A percentile compares a stretch with the other conserved stretches of the same genome.
Conservation (phyloP, 176 grass and related monocot species). For the Ensete glaucum region DNA sequence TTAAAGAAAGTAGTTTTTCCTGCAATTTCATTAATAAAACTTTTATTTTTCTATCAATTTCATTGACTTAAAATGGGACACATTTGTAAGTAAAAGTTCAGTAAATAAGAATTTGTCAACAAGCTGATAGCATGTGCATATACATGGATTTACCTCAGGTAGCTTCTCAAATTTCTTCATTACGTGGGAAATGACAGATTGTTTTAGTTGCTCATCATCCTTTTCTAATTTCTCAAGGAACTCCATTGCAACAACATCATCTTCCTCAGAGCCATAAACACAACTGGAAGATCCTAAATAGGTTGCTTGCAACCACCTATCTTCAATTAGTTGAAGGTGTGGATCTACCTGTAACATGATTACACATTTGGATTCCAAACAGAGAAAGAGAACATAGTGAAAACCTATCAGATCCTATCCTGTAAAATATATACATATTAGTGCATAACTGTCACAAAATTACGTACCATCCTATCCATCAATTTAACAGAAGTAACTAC, state of each 20-base stretch:
- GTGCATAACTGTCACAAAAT: conserved; percentile 7
- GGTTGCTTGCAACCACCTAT: conserved; percentile 34
- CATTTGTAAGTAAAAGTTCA: not conserved
- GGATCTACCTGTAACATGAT: conserved; percentile 59
- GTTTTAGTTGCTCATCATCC: conserved; percentile 58
- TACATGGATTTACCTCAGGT: conserved; percentile 49
- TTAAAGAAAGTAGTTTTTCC: conserved; percentile 47
- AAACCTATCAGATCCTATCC: not conserved
- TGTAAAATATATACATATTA: not conserved
- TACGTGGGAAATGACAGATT: conserved; percentile 48
- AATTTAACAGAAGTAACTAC: conserved; percentile 44
- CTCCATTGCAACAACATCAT: conserved; percentile 51
- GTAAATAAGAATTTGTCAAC: not conserved
- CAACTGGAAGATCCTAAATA: conserved; percentile 32
- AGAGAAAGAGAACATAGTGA: not conserved
- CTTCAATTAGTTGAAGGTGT: conserved; percentile 68
- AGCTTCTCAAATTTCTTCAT: conserved; percentile 54
- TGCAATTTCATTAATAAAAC: conserved; percentile 24
- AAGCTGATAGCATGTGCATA: conserved; percentile 1
- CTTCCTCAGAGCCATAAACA: conserved; percentile 70
- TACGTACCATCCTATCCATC: conserved; percentile 60
- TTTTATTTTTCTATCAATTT: not conserved
- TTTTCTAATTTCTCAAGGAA: conserved; percentile 69
- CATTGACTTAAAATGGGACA: not conserved
- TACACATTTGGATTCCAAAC: conserved; percentile 5